These are phyloP conservation scores for Lentinus brumalis DNA, from an alignment of 768 basidiomycete species.

Conservation along the genomic window DNA sequence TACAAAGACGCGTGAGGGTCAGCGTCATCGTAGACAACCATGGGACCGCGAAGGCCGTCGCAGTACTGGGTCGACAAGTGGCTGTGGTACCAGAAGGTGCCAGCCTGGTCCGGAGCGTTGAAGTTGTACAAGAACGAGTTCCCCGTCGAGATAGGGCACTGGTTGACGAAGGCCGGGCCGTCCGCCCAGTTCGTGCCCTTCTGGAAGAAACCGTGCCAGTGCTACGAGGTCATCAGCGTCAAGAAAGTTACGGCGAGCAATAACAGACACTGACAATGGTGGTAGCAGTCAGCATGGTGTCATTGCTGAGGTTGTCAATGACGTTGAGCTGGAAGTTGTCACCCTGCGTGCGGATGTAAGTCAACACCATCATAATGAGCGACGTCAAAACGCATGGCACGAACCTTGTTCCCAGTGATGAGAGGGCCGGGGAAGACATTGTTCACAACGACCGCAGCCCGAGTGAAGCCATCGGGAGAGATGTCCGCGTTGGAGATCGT, in stretches of 20 bases:
- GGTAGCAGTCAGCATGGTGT: conserved; percentile 22
- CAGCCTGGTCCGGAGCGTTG: conserved; percentile 29
- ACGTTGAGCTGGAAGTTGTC: conserved; percentile 29
- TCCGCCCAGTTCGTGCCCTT: conserved; percentile 46
- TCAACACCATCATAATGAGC: no score
- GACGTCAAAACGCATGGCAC: neutral
- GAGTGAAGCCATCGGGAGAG: conserved; percentile 35
- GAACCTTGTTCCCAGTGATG: conserved; percentile 27
- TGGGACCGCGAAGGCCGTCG: conserved; percentile 42
- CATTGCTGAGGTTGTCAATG: conserved; percentile 23
- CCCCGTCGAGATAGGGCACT: conserved; percentile 38
- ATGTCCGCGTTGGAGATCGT: conserved; percentile 30
- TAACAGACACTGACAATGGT: conserved; percentile 19
- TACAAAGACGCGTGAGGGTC: conserved; percentile 32
- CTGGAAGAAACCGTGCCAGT: conserved; percentile 56
- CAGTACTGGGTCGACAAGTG: conserved; percentile 44
- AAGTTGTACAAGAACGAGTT: conserved; percentile 45
- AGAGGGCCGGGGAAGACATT: conserved; percentile 26
- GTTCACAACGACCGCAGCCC: conserved; percentile 24
- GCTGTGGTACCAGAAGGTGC: conserved; percentile 44
- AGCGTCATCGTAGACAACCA: conserved; percentile 33
- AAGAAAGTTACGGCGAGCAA: no score
- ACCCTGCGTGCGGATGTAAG: conserved; percentile 10
- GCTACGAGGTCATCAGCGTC: conserved; percentile 13
- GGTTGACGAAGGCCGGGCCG: conserved; percentile 49